A percentile compares a stretch with the other conserved stretches of the same genome.
These are phyloP conservation scores for Fusarium sp. DNA, from an alignment of 2,329 filamentous ascomycete genomes.

Conservation along the genomic window DNA sequence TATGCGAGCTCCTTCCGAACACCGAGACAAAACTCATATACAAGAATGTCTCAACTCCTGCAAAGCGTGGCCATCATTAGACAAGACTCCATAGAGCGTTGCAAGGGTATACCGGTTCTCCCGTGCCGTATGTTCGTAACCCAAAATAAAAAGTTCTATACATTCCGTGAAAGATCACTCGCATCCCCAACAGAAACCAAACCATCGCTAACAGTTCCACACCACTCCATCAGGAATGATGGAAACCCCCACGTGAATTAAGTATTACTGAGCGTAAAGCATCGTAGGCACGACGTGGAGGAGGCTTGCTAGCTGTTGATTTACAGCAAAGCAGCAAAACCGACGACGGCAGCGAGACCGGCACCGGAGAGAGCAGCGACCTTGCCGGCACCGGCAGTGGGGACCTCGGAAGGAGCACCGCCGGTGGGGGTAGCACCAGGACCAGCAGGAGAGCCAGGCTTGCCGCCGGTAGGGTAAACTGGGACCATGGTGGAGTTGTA, in stretches of 20 bases:
- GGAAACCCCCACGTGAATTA: conserved; percentile 50
- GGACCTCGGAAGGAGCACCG: conserved; percentile 50
- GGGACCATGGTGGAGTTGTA: conserved; percentile 49
- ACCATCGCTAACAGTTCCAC: conserved; percentile 45
- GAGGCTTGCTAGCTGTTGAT: conserved; percentile 51
- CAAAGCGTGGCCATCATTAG: conserved; percentile 46
- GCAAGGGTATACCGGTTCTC: conserved; percentile 46
- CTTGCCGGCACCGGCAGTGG: conserved; percentile 67
- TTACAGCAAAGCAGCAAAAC: conserved; percentile 69
- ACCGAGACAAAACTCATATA: conserved; percentile 43
- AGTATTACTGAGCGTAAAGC: conserved; percentile 54
- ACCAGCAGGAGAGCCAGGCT: conserved; percentile 3
- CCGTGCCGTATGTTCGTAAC: conserved; percentile 49
- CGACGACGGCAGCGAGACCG: conserved; percentile 68
- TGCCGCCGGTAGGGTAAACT: conserved; percentile 25
- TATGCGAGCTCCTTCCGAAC: conserved; percentile 41
- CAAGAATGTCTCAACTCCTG: conserved; percentile 44
- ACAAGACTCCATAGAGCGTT: conserved; percentile 45
- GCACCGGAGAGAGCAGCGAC: conserved; percentile 65
- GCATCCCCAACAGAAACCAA: conserved; percentile 37
- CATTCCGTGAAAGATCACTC: conserved; percentile 44
- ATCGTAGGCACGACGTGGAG: conserved; percentile 52
- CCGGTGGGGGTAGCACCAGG: conserved; percentile 43
- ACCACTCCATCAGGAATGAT: conserved; percentile 49
- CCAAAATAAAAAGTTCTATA: conserved; percentile 48